phyloP scores from a whole-genome alignment of 164 flowering plant genomes.

The Liriodendron chinense region DNA sequence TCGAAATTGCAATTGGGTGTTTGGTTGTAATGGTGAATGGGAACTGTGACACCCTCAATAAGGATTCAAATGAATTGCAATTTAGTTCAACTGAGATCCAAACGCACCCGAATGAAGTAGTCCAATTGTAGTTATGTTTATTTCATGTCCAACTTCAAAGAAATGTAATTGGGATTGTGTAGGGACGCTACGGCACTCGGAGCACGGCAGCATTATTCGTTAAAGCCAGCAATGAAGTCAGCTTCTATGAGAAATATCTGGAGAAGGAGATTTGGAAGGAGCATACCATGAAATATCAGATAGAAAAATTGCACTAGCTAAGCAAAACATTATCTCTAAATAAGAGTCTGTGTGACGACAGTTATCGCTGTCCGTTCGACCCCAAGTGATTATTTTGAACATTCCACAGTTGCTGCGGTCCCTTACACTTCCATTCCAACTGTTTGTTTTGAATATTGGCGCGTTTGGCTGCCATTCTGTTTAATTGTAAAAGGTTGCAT shows the following conservation, averaged over 20 bases:
- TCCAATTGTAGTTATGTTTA: background rate
- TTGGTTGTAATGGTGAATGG: too few species aligned
- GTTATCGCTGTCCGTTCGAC: background rate
- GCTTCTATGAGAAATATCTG: constrained; percentile 62
- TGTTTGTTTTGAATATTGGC: too few species aligned
- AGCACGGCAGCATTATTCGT: constrained; percentile 58
- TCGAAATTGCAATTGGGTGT: background rate
- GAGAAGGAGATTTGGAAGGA: constrained; percentile 58
- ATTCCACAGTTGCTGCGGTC: too few species aligned
- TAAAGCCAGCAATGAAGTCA: constrained; percentile 39
- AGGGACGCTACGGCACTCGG: constrained; percentile 70
- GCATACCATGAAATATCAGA: constrained; percentile 31
- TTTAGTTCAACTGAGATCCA: too few species aligned
- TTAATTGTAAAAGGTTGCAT: too few species aligned
- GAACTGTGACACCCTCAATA: too few species aligned
- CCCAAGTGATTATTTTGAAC: background rate
- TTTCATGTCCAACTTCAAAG: too few species aligned
- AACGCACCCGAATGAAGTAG: background rate
- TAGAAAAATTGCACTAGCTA: constrained; percentile 18
- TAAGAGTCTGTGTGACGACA: background rate
- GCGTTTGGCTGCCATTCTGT: too few species aligned
- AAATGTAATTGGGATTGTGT: background rate
- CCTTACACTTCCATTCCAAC: too few species aligned
- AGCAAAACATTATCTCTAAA: background rate
- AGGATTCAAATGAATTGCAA: too few species aligned